phyloP scores from a whole-genome alignment of 805 yeast species.

The Candida bentonensis region DNA sequence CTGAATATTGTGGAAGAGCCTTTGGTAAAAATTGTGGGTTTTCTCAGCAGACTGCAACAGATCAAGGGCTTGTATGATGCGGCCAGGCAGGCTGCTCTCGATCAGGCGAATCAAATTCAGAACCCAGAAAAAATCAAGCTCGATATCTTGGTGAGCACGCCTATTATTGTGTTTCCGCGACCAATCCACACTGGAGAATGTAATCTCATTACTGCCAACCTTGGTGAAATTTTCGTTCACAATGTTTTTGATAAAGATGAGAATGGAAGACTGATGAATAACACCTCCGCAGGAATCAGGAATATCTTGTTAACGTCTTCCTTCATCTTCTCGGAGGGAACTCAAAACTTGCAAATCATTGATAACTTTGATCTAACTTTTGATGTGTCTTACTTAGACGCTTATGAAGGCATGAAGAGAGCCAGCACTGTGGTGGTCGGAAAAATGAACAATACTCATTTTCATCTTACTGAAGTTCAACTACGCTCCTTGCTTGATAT shows the following conservation, averaged over 20 bases:
- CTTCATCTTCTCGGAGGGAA: neutral
- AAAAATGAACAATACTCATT: slow-evolving; percentile 44
- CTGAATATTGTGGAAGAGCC: slow-evolving; percentile 76
- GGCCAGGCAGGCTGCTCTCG: slow-evolving; percentile 78
- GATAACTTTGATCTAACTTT: slow-evolving; percentile 51
- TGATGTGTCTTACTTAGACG: slow-evolving; percentile 41
- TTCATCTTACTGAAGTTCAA: slow-evolving; percentile 63
- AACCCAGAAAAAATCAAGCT: slow-evolving; percentile 50
- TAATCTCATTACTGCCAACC: slow-evolving; percentile 53
- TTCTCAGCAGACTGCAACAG: slow-evolving; percentile 56
- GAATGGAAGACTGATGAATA: slow-evolving; percentile 24
- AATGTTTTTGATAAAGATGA: slow-evolving; percentile 37
- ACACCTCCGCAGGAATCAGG: slow-evolving; percentile 54
- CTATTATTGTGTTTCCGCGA: slow-evolving; percentile 68
- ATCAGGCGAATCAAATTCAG: slow-evolving; percentile 57
- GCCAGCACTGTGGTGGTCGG: slow-evolving; percentile 45
- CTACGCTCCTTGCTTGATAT: slow-evolving; percentile 42
- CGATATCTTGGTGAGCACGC: slow-evolving; percentile 64
- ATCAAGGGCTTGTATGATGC: slow-evolving; percentile 85
- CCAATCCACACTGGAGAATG: slow-evolving; percentile 27
- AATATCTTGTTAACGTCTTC: slow-evolving; percentile 54
- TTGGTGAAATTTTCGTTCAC: slow-evolving; percentile 68
- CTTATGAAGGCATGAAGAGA: slow-evolving; percentile 17
- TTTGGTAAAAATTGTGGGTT: slow-evolving; percentile 49
- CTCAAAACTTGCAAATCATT: slow-evolving; percentile 19